Conservation (phyloP, 2,329 filamentous ascomycete species). For the Orbilia javanica region DNA sequence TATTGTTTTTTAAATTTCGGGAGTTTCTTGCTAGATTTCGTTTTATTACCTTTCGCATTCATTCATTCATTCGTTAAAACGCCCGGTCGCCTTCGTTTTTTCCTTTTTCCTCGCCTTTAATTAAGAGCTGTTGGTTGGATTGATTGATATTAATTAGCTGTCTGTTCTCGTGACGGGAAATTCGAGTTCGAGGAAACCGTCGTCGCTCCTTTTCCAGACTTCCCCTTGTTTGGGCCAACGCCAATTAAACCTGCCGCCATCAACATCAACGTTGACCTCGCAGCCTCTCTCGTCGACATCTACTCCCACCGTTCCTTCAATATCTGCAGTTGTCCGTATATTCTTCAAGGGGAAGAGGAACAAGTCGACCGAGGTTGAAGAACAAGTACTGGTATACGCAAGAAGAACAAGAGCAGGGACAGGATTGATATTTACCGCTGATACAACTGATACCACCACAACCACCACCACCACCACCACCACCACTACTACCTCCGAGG, state of each 20-base stretch:
- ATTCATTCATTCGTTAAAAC: background rate
- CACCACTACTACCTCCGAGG: constrained; percentile 9
- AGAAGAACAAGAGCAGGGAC: too few relatives aligned
- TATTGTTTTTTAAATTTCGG: background rate
- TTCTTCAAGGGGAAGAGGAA: background rate
- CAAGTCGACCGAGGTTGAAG: too few relatives aligned
- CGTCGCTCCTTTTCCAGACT: constrained; percentile 20
- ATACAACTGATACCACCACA: too few relatives aligned
- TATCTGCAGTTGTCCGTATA: background rate
- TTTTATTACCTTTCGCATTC: background rate
- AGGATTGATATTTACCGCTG: too few relatives aligned
- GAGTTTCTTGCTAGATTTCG: background rate
- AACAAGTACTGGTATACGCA: too few relatives aligned
- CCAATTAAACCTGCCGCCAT: constrained; percentile 3
- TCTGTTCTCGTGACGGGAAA: constrained; percentile 1
- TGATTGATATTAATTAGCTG: background rate
- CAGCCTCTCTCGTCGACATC: background rate
- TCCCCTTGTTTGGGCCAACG: constrained; percentile 8
- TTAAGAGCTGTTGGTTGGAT: background rate
- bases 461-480: too few relatives aligned
- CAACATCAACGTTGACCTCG: background rate
- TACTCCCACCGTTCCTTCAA: background rate
- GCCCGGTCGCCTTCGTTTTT: background rate
- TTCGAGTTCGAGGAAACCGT: background rate
- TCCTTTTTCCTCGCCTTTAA: background rate